Base-by-base conservation (phyloP, 2,329 filamentous ascomycete species). In the Sporothrix protearum region DNA sequence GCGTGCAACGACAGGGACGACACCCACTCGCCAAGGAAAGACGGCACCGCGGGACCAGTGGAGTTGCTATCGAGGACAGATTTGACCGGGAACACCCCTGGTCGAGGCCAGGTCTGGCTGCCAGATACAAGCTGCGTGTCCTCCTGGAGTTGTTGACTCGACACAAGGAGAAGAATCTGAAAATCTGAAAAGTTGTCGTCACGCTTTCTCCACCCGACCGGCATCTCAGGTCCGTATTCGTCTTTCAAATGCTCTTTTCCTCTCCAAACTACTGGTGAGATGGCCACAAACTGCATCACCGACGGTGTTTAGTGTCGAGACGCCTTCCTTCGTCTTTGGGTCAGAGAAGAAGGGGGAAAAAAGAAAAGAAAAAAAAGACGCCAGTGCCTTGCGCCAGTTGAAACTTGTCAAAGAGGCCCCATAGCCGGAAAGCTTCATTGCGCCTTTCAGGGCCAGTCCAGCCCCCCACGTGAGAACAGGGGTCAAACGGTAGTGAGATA, bases 381-480 rank as follows among this genome's bases (percentile, higher is more conserved):
- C 63, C 63, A 49, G 25, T 49, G 42, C 63, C 45, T 66, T 16
- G 42, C 42, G 42, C 63, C 63, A 47, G 25, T 47, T 66, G 33
- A 47, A 25, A 22, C 63, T 49, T n/a, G 22, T 66, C 8, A 7
- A 45, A 33, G 2, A 30, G 2, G 16, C 42, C 39, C 36, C 59
- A 64, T 28, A 25, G 9, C n/a, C n/a, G n/a, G 22, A 36, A 42
- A 9, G 30, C 66, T 25, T 55, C 33, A 42, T 33, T 42, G 28
- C 36, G 22, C 19, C 47, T 19, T 55, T 12, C 49, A 68, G n/a
- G 30, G 33, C 66, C 66, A 57, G 49, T 30, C 49, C 49, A n/a
- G 33, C 19, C 63, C 66, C 49, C 66, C 59, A 68, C 66, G 66
- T 68, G 66, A 68, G 49, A 28, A 57, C 66, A 68, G 45, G 64